These are phyloP conservation scores for Daldinia grandis DNA, from an alignment of 495 filamentous ascomycete genomes.

Conservation along the genomic window DNA sequence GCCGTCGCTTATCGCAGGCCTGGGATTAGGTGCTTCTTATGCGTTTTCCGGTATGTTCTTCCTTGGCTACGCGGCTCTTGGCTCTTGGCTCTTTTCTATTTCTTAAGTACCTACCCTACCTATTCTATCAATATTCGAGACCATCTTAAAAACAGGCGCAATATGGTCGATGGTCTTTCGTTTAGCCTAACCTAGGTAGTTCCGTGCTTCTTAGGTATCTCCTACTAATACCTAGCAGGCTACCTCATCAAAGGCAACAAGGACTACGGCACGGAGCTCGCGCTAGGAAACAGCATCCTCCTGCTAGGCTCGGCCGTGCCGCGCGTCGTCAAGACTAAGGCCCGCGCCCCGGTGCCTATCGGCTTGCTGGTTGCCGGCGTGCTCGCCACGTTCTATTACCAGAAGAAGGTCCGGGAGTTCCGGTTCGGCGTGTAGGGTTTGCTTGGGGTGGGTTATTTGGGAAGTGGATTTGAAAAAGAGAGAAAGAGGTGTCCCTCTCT, in stretches of 20 bases:
- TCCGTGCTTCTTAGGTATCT: neutral
- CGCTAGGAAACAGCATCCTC: constrained; percentile 37
- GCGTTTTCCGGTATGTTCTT: constrained; percentile 33
- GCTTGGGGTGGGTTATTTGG: no score
- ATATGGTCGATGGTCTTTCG: no score
- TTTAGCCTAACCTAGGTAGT: no score
- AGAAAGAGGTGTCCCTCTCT: no score
- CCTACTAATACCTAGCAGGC: constrained; percentile 18
- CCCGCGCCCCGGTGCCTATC: constrained; percentile 37
- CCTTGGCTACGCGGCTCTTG: neutral
- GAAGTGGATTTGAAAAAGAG: no score
- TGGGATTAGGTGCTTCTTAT: constrained; percentile 37
- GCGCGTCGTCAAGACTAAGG: constrained; percentile 35
- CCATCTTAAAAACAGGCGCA: no score
- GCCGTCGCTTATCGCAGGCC: constrained; percentile 34
- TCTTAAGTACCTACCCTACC: neutral
- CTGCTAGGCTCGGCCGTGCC: constrained; percentile 34
- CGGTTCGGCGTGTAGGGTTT: constrained; percentile 25
- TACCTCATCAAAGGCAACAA: constrained; percentile 40
- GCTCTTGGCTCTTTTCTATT: neutral
- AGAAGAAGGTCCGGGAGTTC: constrained; percentile 41
- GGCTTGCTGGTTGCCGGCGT: constrained; percentile 23
- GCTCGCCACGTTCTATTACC: constrained; percentile 41
- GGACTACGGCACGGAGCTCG: constrained; percentile 42
- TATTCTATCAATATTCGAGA: neutral